phyloP scores from a whole-genome alignment of 768 basidiomycete genomes.

The Psilocybe subaeruginosa region DNA sequence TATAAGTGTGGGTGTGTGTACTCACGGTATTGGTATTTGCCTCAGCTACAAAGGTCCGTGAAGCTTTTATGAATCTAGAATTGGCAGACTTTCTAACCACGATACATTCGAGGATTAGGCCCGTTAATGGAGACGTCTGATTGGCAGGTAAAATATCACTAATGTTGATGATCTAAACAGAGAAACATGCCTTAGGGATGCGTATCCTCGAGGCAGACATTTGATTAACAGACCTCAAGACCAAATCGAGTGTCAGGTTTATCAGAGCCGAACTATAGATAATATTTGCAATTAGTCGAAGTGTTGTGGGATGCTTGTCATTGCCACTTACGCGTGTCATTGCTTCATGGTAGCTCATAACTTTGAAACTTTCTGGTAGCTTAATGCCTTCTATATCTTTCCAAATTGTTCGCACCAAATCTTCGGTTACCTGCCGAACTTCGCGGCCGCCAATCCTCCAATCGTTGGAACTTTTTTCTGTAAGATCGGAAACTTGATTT shows the following conservation, averaged over 20 bases:
- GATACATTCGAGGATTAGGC: slow-evolving; percentile 48
- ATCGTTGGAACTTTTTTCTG: slow-evolving; percentile 26
- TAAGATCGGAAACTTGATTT: slow-evolving; percentile 15
- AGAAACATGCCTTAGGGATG: slow-evolving; percentile 19
- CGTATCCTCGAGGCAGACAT: slow-evolving; percentile 16
- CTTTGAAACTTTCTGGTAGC: slow-evolving; percentile 66
- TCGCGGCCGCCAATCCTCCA: slow-evolving; percentile 91
- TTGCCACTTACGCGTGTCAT: slow-evolving; percentile 73
- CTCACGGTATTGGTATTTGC: slow-evolving; percentile 21
- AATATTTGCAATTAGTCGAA: slow-evolving; percentile 21
- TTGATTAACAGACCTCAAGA: slow-evolving; percentile 63
- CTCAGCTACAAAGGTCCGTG: slow-evolving; percentile 33
- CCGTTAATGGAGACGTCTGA: slow-evolving; percentile 30
- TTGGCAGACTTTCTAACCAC: slow-evolving; percentile 44
- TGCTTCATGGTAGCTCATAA: slow-evolving; percentile 90
- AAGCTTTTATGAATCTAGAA: slow-evolving; percentile 43
- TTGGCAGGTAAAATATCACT: slow-evolving; percentile 37
- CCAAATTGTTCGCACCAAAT: slow-evolving; percentile 78
- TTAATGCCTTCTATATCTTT: slow-evolving; percentile 61
- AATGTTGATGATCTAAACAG: slow-evolving; percentile 47
- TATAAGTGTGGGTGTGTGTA: slow-evolving; percentile 7
- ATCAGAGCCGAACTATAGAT: slow-evolving; percentile 83
- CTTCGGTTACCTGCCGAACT: slow-evolving; percentile 81
- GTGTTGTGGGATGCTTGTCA: slow-evolving; percentile 10
- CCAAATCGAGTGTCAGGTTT: slow-evolving; percentile 93